Conservation (phyloP, 1,139 yeast genomes). For the Yamadazyma dushanensis region DNA sequence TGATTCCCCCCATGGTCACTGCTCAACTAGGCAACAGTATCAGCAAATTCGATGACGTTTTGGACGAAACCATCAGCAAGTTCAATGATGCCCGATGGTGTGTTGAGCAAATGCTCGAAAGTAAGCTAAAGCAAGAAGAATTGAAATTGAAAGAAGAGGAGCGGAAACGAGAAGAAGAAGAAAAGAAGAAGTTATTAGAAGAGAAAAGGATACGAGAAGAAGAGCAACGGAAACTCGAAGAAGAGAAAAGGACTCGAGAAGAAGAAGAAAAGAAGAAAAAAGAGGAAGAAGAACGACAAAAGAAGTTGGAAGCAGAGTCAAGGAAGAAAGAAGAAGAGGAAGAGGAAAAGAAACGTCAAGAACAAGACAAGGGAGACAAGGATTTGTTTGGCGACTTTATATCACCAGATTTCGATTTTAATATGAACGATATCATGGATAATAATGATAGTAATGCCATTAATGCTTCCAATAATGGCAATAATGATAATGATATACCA, state of each 20-base stretch:
- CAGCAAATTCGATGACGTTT: conserved; percentile 41
- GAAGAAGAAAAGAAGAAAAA: conserved; percentile 19
- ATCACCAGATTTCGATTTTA: conserved; percentile 32
- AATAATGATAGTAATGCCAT: conserved; percentile 11
- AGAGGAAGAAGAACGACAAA: conserved; percentile 18
- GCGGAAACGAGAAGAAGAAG: conserved; percentile 22
- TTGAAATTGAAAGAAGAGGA: conserved; percentile 43
- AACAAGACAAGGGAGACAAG: conserved; percentile 20
- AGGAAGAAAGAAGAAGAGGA: conserved; percentile 14
- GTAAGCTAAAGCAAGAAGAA: conserved; percentile 45
- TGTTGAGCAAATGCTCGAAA: conserved; percentile 44
- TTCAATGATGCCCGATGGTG: conserved; percentile 51
- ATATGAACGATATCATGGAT: conserved; percentile 24
- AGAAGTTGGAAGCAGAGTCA: conserved; percentile 20
- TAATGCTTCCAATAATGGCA: conserved; percentile 6
- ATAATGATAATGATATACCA: conserved; percentile 20
- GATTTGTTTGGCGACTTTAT: conserved; percentile 22
- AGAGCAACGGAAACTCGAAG: conserved; percentile 13
- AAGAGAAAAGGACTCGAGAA: conserved; percentile 14
- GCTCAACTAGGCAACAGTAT: conserved; percentile 39
- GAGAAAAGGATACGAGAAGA: conserved; percentile 19
- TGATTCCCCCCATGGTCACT: conserved; percentile 42
- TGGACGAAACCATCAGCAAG: conserved; percentile 45
- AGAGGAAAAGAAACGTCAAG: conserved; percentile 15
- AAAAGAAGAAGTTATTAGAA: conserved; percentile 19